Evolutionary conservation across 345 rosid species (phyloP), one percentile per base, ranked within the genome.

Genomic region (Carallia brachiata): DNA sequence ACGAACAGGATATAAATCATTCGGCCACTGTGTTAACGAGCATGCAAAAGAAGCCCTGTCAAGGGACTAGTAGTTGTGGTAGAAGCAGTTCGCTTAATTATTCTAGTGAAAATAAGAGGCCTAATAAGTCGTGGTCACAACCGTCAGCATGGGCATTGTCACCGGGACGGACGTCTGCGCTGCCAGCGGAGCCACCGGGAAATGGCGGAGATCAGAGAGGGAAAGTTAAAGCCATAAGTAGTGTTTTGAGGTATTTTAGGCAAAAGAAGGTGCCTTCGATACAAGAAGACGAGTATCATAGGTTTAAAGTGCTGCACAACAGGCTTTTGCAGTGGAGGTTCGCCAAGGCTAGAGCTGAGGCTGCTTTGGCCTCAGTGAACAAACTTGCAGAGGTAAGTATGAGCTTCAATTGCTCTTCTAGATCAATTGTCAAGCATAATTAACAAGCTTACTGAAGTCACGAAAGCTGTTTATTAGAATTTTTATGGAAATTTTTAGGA

Each of bases 71-170:
- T 13, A 32, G 8, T n/a, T 2, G 18, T 3, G 13, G 6, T 23
- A 9, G 13, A 3, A 48, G 60, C 7, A 37, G 40, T 17, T 23
- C 23, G 23, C 23, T 23, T 23, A 13, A 62, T 6, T 23, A 23
- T 23, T 23, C 23, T 23, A 23, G 23, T 23, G 23, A 23, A 23
- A 23, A 23, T 23, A 23, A 23, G 23, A 69, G 79, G 81, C 31
- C 84, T 52, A 16, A n/a, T 13, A 1, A 16, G 0, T 76, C 80
- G 9, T 63, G 77, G 10, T 72, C 52, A 27, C 82, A 90, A 16
- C 83, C 90, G 1, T 93, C 95, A 1, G 93, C 98, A 6, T 89
- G 96, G 98, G 90, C 90, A 5, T 77, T 88, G 68, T 92, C 94
- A 1, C 89, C 91, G 0, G 96, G 94, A n/a, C 78, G 94, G 57